Evolutionary conservation across 805 yeast genomes (phyloP).

Genomic region (Brettanomyces nanus): DNA sequence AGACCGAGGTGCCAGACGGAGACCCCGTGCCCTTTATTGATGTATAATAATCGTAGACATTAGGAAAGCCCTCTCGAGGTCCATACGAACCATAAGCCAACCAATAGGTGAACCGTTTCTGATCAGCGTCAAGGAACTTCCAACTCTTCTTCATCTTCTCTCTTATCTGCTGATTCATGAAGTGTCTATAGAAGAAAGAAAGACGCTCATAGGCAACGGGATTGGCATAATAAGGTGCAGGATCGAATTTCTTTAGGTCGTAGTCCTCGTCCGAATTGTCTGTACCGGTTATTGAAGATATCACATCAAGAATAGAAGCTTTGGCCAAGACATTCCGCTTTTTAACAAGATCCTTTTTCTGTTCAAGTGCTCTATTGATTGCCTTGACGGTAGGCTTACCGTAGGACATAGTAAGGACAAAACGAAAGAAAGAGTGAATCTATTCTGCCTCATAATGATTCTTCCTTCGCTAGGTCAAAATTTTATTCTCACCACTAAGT

Average conservation of each 20-base stretch:
- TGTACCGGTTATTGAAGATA: conserved; percentile 21
- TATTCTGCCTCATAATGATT: no score
- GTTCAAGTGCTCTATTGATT: conserved; percentile 17
- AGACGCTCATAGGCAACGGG: conserved; percentile 24
- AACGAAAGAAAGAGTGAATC: background rate
- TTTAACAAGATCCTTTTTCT: conserved; percentile 18
- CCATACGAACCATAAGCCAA: conserved; percentile 68
- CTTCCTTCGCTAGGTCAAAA: background rate
- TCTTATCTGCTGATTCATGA: conserved; percentile 41
- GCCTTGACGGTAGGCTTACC: conserved; percentile 18
- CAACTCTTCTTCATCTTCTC: conserved; percentile 43
- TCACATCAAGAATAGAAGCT: conserved; percentile 33
- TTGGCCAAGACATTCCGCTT: conserved; percentile 29
- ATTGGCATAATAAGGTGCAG: conserved; percentile 24
- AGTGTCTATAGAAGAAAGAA: conserved; percentile 48
- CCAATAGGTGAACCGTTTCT: conserved; percentile 51
- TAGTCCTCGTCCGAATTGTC: conserved; percentile 24
- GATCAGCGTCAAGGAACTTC: conserved; percentile 39
- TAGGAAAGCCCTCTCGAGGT: conserved; percentile 47
- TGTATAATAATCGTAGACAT: conserved; percentile 31
- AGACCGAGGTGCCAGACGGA: conserved; percentile 2
- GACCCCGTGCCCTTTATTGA: background rate
- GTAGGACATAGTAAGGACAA: background rate
- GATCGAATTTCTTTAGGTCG: conserved; percentile 26
- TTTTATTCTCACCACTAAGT: no score